Evolutionary conservation across 2,329 filamentous ascomycete genomes (phyloP), one percentile per base, ranked within the genome.

Genomic region (Xylariomycetidae sp.): DNA sequence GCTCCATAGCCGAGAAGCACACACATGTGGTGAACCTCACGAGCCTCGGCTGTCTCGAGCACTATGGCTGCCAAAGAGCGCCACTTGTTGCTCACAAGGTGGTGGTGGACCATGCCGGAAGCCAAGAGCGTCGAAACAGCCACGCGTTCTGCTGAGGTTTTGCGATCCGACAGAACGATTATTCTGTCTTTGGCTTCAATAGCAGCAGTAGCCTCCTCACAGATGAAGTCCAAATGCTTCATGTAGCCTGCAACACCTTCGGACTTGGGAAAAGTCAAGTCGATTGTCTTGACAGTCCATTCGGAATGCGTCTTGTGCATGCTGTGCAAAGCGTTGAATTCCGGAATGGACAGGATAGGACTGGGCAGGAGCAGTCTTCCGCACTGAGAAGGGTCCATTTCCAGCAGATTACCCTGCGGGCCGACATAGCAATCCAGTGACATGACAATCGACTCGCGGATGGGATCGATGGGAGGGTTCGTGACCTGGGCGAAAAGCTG

Each of bases 1-100:
- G 85, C 88, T 67, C 90, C 90, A 53, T 97, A 97, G 34, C 90
- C 90, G 40, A 97, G 77, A 27, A 96, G 75, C n/a, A 97, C 90
- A 67, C 88, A 95, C 88, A 96, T 94, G 67, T 97, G 90, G 63
- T 97, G 90, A 6, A 97, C 90, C 64, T 97, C 90, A 65, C 90
- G 87, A 50, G 90, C 90, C 62, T 97, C 90, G 28, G 85, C 90
- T 44, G 89, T 95, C 70, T 97, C 90, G 20, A 95, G 78, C 25
- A 95, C 74, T 28, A 97, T 67, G 29, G 89, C 90, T 47, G 80
- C 87, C 63, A 89, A 78, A 10, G 90, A 89, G 59, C 90, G 78
- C 88, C 89, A 94, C 67, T 94, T 90, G 74, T 95, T 96, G 63
- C 83, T 85, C 42, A 96, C 88, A 47, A 97, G 72, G 60, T 96